Evolutionary conservation across 83 land plant species (phyloP).

Genomic region (Diphasiastrum complanatum): DNA sequence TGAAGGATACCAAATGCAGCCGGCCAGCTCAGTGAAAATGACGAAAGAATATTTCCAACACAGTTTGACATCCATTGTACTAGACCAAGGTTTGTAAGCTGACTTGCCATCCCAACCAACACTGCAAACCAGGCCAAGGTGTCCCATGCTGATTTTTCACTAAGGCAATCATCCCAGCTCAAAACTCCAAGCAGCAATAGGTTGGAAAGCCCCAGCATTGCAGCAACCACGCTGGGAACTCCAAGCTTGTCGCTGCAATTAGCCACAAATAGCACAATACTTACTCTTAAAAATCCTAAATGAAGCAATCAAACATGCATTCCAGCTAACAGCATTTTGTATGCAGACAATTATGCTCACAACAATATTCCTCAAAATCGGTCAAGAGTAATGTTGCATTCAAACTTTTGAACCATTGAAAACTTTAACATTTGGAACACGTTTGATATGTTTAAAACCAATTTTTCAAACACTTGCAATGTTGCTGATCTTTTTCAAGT

Average conservation of each 20-base stretch:
- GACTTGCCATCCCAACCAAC: conserved; percentile 97
- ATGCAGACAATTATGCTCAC: too few relatives aligned
- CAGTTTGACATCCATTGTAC: conserved; percentile 92
- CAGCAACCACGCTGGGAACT: conserved; percentile 90
- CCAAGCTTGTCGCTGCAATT: conserved; percentile 75
- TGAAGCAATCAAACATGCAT: too few relatives aligned
- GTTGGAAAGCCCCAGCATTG: conserved; percentile 92
- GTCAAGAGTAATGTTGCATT: too few relatives aligned
- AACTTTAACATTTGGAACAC: too few relatives aligned
- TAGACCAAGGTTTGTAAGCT: conserved; percentile 83
- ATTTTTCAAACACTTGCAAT: too few relatives aligned
- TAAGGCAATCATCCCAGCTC: conserved; percentile 96
- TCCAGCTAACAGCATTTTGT: too few relatives aligned
- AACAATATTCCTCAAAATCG: too few relatives aligned
- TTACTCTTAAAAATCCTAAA: too few relatives aligned
- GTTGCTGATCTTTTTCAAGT: too few relatives aligned
- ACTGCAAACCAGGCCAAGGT: conserved; percentile 99
- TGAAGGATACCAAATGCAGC: conserved; percentile 84
- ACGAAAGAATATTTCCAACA: conserved; percentile 64
- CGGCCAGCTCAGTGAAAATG: conserved; percentile 94
- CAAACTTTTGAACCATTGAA: too few relatives aligned
- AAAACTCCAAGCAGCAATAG: conserved; percentile 79
- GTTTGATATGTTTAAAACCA: too few relatives aligned
- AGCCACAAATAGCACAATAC: neutral
- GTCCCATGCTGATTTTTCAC: conserved; percentile 99